A percentile compares a stretch with the other conserved stretches of the same genome.
Evolutionary conservation across 441 rosid genomes (phyloP).

Genomic region (Cnidoscolus chayamansa): DNA sequence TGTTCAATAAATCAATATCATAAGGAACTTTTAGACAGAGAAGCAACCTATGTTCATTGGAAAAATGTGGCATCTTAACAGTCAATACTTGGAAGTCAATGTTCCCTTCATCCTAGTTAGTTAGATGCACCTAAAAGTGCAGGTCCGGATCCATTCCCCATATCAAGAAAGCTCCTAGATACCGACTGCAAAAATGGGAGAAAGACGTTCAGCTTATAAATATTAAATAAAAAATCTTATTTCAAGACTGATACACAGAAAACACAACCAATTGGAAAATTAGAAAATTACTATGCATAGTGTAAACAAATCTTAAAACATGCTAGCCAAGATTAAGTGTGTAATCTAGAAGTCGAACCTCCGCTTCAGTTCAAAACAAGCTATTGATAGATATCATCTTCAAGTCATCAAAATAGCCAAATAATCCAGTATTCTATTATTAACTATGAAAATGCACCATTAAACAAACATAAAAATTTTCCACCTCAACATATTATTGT

Average conservation of each 20-base stretch:
- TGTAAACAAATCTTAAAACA: neutral
- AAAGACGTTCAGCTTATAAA: conserved; percentile 25
- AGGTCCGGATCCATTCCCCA: conserved; percentile 47
- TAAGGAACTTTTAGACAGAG: neutral
- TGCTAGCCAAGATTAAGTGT: neutral
- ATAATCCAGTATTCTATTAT: neutral
- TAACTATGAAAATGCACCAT: neutral
- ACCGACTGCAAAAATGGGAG: conserved; percentile 44
- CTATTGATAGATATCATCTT: neutral
- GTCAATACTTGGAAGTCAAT: neutral
- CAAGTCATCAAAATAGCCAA: neutral
- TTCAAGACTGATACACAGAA: neutral
- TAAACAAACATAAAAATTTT: neutral
- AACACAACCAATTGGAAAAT: neutral
- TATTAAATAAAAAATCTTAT: neutral
- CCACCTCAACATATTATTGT: neutral
- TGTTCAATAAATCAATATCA: neutral
- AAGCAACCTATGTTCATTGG: neutral
- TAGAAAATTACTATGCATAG: neutral
- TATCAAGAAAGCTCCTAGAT: conserved; percentile 62
- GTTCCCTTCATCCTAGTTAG: conserved; percentile 20
- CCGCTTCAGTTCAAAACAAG: neutral
- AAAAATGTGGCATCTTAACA: conserved; percentile 8
- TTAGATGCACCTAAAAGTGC: conserved; percentile 43
- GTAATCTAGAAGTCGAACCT: conserved; percentile 2